Evolutionary conservation across 352 stramenopile species (phyloP).

Genomic region (Globisporangium splendens): DNA sequence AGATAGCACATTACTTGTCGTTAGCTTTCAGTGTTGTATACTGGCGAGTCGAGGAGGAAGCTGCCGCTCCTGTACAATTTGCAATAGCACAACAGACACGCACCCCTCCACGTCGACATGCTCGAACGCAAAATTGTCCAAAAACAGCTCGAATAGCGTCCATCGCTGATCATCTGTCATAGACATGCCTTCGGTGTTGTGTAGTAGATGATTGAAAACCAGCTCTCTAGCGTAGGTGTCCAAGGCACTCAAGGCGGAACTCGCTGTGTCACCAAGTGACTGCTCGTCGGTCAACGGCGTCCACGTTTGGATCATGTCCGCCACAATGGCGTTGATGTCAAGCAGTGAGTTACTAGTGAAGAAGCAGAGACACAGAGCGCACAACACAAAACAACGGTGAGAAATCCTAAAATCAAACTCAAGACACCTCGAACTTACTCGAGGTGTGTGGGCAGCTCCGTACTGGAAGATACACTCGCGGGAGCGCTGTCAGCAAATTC

Average conservation of each 20-base stretch:
- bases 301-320: neutral
- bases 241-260: conserved; percentile 5
- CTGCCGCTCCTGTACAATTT: too few species aligned
- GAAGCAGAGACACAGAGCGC: neutral
- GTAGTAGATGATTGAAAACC: conserved; percentile 15
- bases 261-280: conserved; percentile 10
- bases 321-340: neutral
- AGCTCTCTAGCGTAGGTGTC: conserved; percentile 24
- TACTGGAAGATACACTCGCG: conserved; percentile 9
- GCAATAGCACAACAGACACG: too few species aligned
- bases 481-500: conserved; percentile 25
- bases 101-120: conserved; percentile 36
- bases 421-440: neutral
- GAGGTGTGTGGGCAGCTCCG: conserved; percentile 3
- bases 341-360: neutral
- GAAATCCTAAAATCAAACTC: neutral
- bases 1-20: neutral
- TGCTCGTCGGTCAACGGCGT: neutral
- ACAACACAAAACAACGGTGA: neutral
- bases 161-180: conserved; percentile 14
- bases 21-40: neutral
- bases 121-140: conserved; percentile 36
- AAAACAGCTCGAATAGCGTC: conserved; percentile 29
- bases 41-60: too few species aligned
- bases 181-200: neutral